A percentile compares a stretch with the other conserved stretches of the same genome.
Evolutionary conservation across 2,329 filamentous ascomycete species (phyloP).

Genomic region (Monilinia vaccinii-corymbosi): DNA sequence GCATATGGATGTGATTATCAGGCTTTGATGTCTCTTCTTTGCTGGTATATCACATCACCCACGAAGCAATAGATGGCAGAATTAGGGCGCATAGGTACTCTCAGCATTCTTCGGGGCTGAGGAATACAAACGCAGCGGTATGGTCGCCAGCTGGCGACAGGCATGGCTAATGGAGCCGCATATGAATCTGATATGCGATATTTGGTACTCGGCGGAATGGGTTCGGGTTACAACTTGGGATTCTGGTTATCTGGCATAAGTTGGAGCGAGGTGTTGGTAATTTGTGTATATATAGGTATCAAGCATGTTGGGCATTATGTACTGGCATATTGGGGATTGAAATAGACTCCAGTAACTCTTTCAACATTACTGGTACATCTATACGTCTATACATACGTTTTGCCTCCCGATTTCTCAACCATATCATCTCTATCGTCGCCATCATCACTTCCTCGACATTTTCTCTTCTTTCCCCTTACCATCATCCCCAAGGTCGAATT

Average conservation of each 20-base stretch:
- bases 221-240: background rate
- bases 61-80: background rate
- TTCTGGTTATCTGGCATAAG: background rate
- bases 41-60: background rate
- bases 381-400: background rate
- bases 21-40: constrained; percentile 42
- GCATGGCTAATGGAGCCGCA: background rate
- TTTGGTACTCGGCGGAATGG: background rate
- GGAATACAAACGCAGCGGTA: background rate
- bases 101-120: background rate
- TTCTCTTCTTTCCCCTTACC: too few species aligned
- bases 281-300: background rate
- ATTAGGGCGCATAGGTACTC: background rate
- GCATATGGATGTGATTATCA: constrained; percentile 80
- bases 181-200: background rate
- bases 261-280: background rate
- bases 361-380: background rate
- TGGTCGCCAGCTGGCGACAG: background rate
- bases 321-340: background rate
- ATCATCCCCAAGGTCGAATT: too few species aligned
- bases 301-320: background rate
- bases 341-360: too few species aligned
- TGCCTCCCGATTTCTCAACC: too few species aligned
- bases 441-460: background rate
- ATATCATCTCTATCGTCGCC: too few species aligned